Conservation (phyloP, 345 rosid species). For the Eucalyptus brandiana region DNA sequence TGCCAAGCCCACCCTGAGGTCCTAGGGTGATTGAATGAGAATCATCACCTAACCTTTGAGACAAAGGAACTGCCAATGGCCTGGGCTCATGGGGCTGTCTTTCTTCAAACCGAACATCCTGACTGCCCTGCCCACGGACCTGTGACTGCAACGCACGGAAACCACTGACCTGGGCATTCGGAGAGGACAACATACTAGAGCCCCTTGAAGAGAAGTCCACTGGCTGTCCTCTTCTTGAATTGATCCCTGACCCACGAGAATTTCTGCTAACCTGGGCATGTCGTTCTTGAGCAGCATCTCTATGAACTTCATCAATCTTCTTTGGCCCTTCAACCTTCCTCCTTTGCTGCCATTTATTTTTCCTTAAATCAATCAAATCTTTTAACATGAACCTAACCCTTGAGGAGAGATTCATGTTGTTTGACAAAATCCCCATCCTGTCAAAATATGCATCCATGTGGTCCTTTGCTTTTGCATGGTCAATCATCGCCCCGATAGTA, state of each 20-base stretch:
- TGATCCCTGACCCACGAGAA: slow-evolving; percentile 55
- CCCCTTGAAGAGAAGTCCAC: slow-evolving; percentile 75
- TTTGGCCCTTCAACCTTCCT: slow-evolving; percentile 99
- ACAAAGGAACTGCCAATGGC: slow-evolving; percentile 58
- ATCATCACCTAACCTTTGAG: slow-evolving; percentile 58
- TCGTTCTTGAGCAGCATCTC: slow-evolving; percentile 98
- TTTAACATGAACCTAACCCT: slow-evolving; percentile 92
- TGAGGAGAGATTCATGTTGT: slow-evolving; percentile 62
- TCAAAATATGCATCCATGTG: slow-evolving; percentile 78
- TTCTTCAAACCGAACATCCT: slow-evolving; percentile 74
- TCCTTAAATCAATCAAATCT: slow-evolving; percentile 81
- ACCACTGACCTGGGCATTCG: slow-evolving; percentile 55
- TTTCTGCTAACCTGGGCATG: slow-evolving; percentile 65
- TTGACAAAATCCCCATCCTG: slow-evolving; percentile 51
- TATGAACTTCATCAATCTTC: slow-evolving; percentile 94
- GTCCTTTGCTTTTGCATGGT: slow-evolving; percentile 54
- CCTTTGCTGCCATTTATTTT: slow-evolving; percentile 95
- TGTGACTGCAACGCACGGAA: slow-evolving; percentile 59
- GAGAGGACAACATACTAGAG: slow-evolving; percentile 52
- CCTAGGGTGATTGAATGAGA: slow-evolving; percentile 69
- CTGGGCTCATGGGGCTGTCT: slow-evolving; percentile 63
- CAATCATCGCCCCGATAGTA: slow-evolving; percentile 90
- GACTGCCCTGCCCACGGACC: slow-evolving; percentile 46
- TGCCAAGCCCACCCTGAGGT: slow-evolving; percentile 97
- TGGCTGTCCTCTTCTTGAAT: slow-evolving; percentile 47